phyloP scores from a whole-genome alignment of 2,329 filamentous ascomycete species.

The Bipolaris gigantea region DNA sequence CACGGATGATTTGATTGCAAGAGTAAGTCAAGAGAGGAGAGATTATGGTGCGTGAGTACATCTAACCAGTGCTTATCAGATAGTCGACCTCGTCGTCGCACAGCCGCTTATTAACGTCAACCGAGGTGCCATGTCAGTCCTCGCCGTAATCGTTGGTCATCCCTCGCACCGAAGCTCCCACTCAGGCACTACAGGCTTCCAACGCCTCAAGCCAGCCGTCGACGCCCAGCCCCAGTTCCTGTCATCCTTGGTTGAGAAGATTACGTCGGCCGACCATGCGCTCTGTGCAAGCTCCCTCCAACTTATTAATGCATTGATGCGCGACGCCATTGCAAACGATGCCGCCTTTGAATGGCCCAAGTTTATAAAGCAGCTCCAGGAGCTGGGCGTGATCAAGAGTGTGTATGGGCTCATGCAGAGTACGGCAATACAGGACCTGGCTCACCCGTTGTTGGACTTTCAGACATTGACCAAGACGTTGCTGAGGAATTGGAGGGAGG shows the following conservation, averaged over 20 bases:
- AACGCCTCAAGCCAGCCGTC: constrained; percentile 87
- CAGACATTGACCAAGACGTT: constrained; percentile 88
- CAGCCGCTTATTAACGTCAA: constrained; percentile 98
- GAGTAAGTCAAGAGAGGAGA: constrained; percentile 51
- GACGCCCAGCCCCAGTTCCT: constrained; percentile 92
- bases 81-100: constrained; percentile 90
- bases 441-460: constrained; percentile 88
- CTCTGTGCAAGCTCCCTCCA: constrained; percentile 94
- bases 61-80: constrained; percentile 47
- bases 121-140: constrained; percentile 92
- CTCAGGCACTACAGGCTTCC: constrained; percentile 78
- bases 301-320: constrained; percentile 91
- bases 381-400: constrained; percentile 87
- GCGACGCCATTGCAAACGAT: constrained; percentile 82
- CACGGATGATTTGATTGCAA: constrained; percentile 69
- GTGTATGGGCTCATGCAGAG: constrained; percentile 93
- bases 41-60: neutral
- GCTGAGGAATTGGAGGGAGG: constrained; percentile 83
- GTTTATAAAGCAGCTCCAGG: constrained; percentile 91
- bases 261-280: constrained; percentile 92
- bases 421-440: constrained; percentile 85
- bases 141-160: constrained; percentile 89
- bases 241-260: constrained; percentile 86
- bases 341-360: constrained; percentile 85
- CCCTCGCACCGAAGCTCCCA: constrained; percentile 62